Evolutionary conservation across 2,329 filamentous ascomycete species (phyloP).

Genomic region (Talaromyces sp.): DNA sequence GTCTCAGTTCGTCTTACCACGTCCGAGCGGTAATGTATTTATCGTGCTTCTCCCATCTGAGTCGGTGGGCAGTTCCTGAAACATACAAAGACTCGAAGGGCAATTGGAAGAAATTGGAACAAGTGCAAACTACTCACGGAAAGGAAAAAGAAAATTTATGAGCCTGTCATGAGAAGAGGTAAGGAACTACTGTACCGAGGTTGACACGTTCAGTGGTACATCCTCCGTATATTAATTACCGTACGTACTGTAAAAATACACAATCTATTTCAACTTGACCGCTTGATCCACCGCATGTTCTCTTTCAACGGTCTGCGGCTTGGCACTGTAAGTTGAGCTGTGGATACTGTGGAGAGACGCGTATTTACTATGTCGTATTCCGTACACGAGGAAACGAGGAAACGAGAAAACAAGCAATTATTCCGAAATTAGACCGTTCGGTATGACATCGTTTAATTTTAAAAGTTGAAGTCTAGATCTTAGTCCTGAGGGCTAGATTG

Average conservation of each 20-base stretch:
- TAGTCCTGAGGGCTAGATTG: background rate
- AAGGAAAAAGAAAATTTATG: background rate
- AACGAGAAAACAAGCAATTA: background rate
- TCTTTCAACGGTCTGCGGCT: background rate
- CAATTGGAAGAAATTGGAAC: background rate
- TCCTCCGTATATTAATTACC: background rate
- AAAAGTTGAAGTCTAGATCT: background rate
- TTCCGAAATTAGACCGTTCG: background rate
- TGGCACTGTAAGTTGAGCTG: background rate
- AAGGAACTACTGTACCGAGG: background rate
- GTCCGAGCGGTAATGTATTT: background rate
- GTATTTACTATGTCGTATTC: background rate
- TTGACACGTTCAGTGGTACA: background rate
- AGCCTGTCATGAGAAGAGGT: background rate
- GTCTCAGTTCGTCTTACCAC: background rate
- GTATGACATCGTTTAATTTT: slow-evolving; percentile 4
- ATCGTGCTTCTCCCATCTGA: background rate
- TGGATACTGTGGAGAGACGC: background rate
- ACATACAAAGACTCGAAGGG: background rate
- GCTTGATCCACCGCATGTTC: background rate
- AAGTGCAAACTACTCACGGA: too few relatives aligned
- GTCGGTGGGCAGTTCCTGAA: background rate
- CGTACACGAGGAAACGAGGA: background rate
- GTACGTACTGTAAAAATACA: background rate
- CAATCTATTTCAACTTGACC: background rate